phyloP scores from a whole-genome alignment of 1,284 basidiomycete genomes.

The Tilletia indica region DNA sequence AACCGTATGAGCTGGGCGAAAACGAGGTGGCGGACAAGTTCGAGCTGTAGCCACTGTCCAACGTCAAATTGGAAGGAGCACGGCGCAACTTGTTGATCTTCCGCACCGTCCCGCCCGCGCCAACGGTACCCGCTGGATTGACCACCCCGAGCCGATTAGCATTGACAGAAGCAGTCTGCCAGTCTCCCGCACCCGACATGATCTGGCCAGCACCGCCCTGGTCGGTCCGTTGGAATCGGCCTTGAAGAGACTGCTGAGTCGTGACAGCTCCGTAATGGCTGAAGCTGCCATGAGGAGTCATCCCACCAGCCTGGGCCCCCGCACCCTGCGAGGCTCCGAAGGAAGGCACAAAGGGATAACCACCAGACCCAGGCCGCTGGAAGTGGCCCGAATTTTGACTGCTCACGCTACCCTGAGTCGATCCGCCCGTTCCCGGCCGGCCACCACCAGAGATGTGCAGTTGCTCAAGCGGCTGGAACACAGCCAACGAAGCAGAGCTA shows the following conservation, averaged over 20 bases:
- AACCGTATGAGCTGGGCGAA: conserved; percentile 8
- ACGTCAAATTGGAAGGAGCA: conserved; percentile 1
- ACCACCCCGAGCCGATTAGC: neutral
- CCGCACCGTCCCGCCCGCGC: neutral
- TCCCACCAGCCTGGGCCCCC: neutral
- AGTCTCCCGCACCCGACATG: neutral
- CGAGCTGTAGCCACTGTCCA: conserved; percentile 12
- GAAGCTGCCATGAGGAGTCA: too few relatives aligned
- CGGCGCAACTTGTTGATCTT: conserved; percentile 8
- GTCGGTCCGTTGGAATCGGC: neutral
- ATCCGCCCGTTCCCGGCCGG: neutral
- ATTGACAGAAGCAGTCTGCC: neutral
- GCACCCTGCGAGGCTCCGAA: neutral
- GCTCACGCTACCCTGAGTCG: neutral
- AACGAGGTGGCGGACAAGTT: neutral
- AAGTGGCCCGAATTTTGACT: conserved; percentile 7
- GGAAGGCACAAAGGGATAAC: neutral
- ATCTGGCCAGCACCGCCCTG: neutral
- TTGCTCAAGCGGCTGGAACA: conserved; percentile 10
- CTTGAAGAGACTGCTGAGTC: neutral
- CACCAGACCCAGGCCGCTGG: conserved; percentile 7
- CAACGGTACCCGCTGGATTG: neutral
- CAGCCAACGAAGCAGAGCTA: conserved; percentile 6
- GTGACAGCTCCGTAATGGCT: neutral
- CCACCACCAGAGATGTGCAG: conserved; percentile 7